Base-by-base conservation (phyloP, 768 basidiomycete genomes). In the Leccinum subgranulosum region DNA sequence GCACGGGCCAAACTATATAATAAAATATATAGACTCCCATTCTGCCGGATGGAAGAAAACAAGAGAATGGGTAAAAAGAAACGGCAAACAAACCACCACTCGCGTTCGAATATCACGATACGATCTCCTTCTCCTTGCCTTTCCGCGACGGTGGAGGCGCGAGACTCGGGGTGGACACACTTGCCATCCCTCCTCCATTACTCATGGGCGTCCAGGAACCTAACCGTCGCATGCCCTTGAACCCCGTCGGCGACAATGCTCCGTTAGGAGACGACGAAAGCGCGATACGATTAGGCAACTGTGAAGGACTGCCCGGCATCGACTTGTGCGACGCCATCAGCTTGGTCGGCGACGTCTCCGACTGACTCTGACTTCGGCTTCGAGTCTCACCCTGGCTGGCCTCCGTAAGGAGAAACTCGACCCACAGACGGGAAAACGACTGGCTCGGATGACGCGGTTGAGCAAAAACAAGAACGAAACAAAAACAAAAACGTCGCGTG, bases 361-460 rank as follows among this genome's bases (percentile, higher is more conserved):
- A 58, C 15, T 61, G 62, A 3, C n/a, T 17, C 46, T 47, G 66
- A 62, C 51, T 65, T 10, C 19, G 41, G 11, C 1, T 43, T 12
- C 41, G 41, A 2, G n/a, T 43, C 5, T 43, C 64, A 60, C 70
- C 63, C 76, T 84, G 63, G 76, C 75, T 43, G 0, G 94, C 88
- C 76, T 99, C 96, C 23, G 94, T 96, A 60, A 99, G 86, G 4
- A 99, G 81, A 70, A 96, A 99, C 72, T 99, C 97, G 49, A 99
- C 96, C 88, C 94, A 99, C 11, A 98, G 82, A 49, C 94, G 90
- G 39, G 93, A 95, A 76, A 99, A 99, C 0, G 94, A 96, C 95
- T 98, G 28, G 39, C 17, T 39, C 17, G 19, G 41, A 25, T 36
- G 7, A 49, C 21, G 36, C 33, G 3, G 58, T 61, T 62, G 14